Percentiles rank a stretch among this genome's conserved stretches.
These are phyloP conservation scores for Neospermospora avenae DNA, from an alignment of 2,329 filamentous ascomycete genomes.

Conservation along the genomic window DNA sequence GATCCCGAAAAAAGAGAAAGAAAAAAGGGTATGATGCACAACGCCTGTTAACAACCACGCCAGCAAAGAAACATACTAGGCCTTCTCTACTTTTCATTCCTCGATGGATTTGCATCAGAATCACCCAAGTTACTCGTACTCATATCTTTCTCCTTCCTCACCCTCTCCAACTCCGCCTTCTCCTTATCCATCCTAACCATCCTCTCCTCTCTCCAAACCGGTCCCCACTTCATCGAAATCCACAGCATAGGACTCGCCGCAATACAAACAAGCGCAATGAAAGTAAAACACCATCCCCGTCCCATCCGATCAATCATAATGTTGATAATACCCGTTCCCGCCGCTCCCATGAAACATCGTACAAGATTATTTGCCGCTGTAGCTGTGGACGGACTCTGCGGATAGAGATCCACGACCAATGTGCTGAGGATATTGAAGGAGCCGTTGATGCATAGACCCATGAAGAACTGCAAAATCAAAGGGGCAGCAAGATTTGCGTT, in stretches of 20 bases:
- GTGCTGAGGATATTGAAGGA: constrained; percentile 63
- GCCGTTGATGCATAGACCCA: constrained; percentile 56
- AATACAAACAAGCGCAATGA: constrained; percentile 51
- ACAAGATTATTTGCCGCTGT: constrained; percentile 63
- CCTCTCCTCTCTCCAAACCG: constrained; percentile 50
- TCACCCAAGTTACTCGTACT: constrained; percentile 5
- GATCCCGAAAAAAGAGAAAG: no score
- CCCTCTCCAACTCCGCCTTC: constrained; percentile 31
- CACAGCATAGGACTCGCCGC: constrained; percentile 47
- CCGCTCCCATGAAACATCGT: constrained; percentile 59
- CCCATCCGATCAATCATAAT: constrained; percentile 56
- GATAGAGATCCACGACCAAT: constrained; percentile 61
- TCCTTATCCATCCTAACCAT: constrained; percentile 40
- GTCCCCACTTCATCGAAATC: constrained; percentile 47
- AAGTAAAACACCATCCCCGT: constrained; percentile 60
- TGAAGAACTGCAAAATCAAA: constrained; percentile 53
- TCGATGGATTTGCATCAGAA: background rate
- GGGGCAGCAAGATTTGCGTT: constrained; percentile 52
- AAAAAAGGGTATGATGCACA: background rate
- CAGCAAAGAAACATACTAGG: no score
- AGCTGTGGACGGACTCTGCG: constrained; percentile 56
- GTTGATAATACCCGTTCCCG: constrained; percentile 56
- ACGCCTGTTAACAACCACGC: background rate
- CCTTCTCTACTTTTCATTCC: background rate
- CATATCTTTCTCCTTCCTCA: constrained; percentile 2